Base-by-base conservation (phyloP, 495 filamentous ascomycete species). In the Neurospora tetraspora region DNA sequence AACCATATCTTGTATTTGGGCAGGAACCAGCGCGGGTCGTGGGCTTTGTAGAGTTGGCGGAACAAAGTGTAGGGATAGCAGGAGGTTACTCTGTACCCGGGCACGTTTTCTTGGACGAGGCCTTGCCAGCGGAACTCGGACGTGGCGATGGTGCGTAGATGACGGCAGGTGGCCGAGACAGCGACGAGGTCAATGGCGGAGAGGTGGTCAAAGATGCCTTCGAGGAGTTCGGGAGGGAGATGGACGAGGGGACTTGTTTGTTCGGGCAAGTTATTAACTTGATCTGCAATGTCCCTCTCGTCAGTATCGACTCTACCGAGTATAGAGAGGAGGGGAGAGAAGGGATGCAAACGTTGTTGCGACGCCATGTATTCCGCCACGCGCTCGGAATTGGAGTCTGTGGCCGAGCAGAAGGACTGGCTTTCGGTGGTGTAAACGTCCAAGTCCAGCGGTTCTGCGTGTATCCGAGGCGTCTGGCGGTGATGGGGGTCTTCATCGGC, bases 1-100 rank as follows among this genome's bases (percentile, higher is more conserved):
- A 96, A 94, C 95, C 95, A 98, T 47, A 98, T 80, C 81, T 92
- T 93, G 73, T 92, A 82, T 71, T 86, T 86, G 0, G 92, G 84
- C 1, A 98, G 85, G 76, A 96, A 98, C 92, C 96, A 97, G 76
- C 90, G 90, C 2, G 91, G 90, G 71, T 94, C 86, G 78, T 94
- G 91, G 37, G 90, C 86, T 39, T 87, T 81, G 75, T 91, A 97
- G 7, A 98, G 85, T 36, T 88, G 86, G 71, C 85, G 88, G 78
- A 88, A 94, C 18, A 85, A 89, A 7, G 77, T 73, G 75, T 87
- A 93, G 1, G 89, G 88, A 5, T 84, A 84, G 2, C 90, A 85
- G 1, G 81, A 78, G 9, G 78, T 78, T n/a, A 93, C 83, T 4
- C 84, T 74, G 61, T 87, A 71, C 7, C 82, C 80, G 8, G 91